Evolutionary conservation across 2,329 filamentous ascomycete genomes (phyloP), one percentile per base, ranked within the genome.

Genomic region (Fusarium xyrophilum): DNA sequence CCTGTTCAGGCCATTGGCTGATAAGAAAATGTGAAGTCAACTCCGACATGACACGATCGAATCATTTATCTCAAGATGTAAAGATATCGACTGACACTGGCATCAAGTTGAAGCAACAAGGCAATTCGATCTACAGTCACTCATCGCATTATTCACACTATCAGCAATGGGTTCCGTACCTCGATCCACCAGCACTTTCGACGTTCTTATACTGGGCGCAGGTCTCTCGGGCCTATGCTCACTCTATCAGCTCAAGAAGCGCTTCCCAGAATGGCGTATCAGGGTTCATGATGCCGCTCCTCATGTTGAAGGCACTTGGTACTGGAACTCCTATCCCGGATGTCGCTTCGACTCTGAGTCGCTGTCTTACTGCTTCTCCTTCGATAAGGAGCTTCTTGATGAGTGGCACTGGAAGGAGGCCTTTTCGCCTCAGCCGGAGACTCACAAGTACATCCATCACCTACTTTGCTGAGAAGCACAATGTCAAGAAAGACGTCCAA

Each of bases 361-460:
- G 3, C 78, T 81, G n/a, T 80, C 80, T 1, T 85, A 85, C 67
- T 64, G 68, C 5, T 70, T 43, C 28, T 70, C 67, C 0, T 69
- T 70, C 9, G 67, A 70, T 13, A 68, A 70, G 28, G 67, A 68
- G 32, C 48, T 70, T 3, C 67, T 70, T 0, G 64, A 70, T 0
- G 60, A 70, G 23, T 70, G 67, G 67, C 67, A 70, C 14, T 70
- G 67, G 67, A 70, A 70, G 2, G 67, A 70, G 4, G 46, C 67
- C 85, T 92, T 78, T 44, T 71, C 77, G 0, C 67, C 76, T 0
- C 77, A 79, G 23, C 62, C 75, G 6, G 80, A 84, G 50, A 71
- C 83, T 2, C 74, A 77, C 23, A 71, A 61, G 21, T 84, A 84
- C 63, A 83, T 83, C 57, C 63, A 83, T 83, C 57, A 73, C 78